phyloP scores from a whole-genome alignment of 1,284 basidiomycete species.

The Lentinus polychrous region DNA sequence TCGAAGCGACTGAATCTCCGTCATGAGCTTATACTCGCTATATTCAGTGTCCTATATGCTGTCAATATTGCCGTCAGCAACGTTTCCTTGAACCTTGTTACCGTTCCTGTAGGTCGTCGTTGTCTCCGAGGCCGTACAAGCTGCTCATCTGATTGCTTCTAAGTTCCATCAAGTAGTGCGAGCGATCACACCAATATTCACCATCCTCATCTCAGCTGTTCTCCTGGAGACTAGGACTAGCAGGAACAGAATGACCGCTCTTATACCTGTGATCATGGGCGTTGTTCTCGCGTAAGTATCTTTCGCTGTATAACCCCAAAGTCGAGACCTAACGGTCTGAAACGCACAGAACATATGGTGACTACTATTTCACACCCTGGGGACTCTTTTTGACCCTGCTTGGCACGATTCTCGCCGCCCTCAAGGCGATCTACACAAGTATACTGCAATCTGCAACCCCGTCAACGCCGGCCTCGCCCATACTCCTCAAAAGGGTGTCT shows the following conservation, averaged over 20 bases:
- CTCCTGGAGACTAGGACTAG: slow-evolving; percentile 49
- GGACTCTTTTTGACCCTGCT: slow-evolving; percentile 83
- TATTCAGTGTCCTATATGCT: slow-evolving; percentile 85
- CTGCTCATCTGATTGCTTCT: background rate
- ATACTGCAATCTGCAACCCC: slow-evolving; percentile 51
- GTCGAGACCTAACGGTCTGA: background rate
- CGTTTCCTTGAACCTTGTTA: slow-evolving; percentile 80
- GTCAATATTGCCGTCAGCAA: slow-evolving; percentile 93
- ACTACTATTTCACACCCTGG: slow-evolving; percentile 80
- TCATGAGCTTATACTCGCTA: slow-evolving; percentile 60
- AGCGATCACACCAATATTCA: slow-evolving; percentile 88
- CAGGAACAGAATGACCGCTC: slow-evolving; percentile 58
- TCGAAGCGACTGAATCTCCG: slow-evolving; percentile 49
- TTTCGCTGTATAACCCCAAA: background rate
- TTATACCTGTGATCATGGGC: slow-evolving; percentile 85
- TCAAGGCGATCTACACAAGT: slow-evolving; percentile 89
- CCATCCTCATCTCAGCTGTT: slow-evolving; percentile 65
- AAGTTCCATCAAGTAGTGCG: slow-evolving; percentile 95
- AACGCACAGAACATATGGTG: slow-evolving; percentile 71
- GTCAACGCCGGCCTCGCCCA: slow-evolving; percentile 10
- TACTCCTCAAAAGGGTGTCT: background rate
- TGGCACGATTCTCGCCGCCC: slow-evolving; percentile 82
- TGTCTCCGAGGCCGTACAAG: slow-evolving; percentile 1
- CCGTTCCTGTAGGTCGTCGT: slow-evolving; percentile 69
- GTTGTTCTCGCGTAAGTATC: slow-evolving; percentile 84